Evolutionary conservation across 169 alveolate species (phyloP).

Genomic region (Cryptosporidium meleagridis): DNA sequence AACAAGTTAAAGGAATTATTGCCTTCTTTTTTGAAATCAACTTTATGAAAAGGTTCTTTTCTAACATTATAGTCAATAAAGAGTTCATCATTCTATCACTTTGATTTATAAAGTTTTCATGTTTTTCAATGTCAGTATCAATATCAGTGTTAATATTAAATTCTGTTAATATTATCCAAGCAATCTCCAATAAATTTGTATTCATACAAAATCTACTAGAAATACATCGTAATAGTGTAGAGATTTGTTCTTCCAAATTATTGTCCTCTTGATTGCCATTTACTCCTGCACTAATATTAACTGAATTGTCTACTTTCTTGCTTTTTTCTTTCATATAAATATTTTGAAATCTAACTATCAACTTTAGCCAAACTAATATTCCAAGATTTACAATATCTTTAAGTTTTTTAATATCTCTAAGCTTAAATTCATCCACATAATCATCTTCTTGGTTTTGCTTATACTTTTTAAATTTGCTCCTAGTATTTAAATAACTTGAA

Average conservation of each 20-base stretch:
- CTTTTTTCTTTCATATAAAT: not conserved
- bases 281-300: not conserved
- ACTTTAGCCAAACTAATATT: constrained; percentile 11
- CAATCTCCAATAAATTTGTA: not conserved
- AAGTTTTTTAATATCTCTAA: constrained; percentile 8
- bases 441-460: not conserved
- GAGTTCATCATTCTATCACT: not conserved
- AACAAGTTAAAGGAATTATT: constrained; percentile 7
- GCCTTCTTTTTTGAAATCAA: constrained; percentile 1
- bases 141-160: not conserved
- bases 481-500: not conserved
- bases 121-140: not conserved
- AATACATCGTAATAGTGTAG: not conserved
- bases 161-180: not conserved
- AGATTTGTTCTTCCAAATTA: not conserved
- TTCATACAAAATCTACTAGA: constrained; percentile 2
- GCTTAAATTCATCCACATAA: not conserved
- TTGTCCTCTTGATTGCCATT: not conserved
- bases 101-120: not conserved
- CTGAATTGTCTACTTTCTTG: not conserved
- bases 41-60: constrained; percentile 12
- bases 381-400: constrained; percentile 25
- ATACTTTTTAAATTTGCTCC: not conserved
- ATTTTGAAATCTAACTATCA: not conserved
- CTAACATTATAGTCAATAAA: not conserved